These are phyloP conservation scores for Colletotrichum sidae DNA, from an alignment of 2,329 filamentous ascomycete species.

Conservation along the genomic window DNA sequence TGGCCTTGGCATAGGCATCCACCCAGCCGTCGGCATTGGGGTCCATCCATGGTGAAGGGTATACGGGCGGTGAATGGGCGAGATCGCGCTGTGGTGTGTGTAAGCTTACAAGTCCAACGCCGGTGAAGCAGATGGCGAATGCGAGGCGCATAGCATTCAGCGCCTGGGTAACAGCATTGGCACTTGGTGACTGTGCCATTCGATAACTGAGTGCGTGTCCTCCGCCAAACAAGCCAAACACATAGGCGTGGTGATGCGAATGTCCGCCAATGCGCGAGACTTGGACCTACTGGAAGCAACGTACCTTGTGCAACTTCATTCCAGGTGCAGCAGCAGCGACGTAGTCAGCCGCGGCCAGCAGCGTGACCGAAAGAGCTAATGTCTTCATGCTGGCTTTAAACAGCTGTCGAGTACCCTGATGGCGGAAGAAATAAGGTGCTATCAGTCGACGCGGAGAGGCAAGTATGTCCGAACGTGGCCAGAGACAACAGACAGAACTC, in stretches of 20 bases:
- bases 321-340: slow-evolving; percentile 17
- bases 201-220: too few relatives aligned
- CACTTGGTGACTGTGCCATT: too few relatives aligned
- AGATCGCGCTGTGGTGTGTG: slow-evolving; percentile 39
- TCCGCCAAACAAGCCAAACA: not conserved
- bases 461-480: not conserved
- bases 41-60: slow-evolving; percentile 90
- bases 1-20: slow-evolving; percentile 80
- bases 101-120: slow-evolving; percentile 2
- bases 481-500: not conserved
- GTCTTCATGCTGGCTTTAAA: slow-evolving; percentile 20
- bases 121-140: not conserved
- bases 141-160: not conserved
- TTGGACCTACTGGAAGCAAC: slow-evolving; percentile 5
- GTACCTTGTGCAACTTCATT: slow-evolving; percentile 29
- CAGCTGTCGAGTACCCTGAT: slow-evolving; percentile 1
- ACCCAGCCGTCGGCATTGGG: slow-evolving; percentile 79
- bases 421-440: not conserved
- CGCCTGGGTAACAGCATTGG: too few relatives aligned
- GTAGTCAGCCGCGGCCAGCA: slow-evolving; percentile 25
- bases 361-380: slow-evolving; percentile 25
- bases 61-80: slow-evolving; percentile 69
- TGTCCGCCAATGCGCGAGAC: not conserved
- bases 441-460: not conserved
- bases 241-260: not conserved